Evolutionary conservation across 257 asterid species (phyloP).

Genomic region (Schizonepeta tenuifolia): DNA sequence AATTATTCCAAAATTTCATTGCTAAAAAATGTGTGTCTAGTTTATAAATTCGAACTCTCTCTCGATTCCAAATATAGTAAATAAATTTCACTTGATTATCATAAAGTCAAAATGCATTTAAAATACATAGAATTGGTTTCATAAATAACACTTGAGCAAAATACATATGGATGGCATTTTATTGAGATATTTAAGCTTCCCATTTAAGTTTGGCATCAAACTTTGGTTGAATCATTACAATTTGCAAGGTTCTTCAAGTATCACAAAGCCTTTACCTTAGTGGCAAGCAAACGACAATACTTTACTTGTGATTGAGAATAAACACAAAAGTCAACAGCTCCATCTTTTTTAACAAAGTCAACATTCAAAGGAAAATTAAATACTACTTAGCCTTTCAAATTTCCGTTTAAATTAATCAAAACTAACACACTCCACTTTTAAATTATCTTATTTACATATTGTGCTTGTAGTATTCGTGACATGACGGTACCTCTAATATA

Average conservation of each 20-base stretch:
- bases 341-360: conserved; percentile 37
- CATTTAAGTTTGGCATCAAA: conserved; percentile 46
- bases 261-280: conserved; percentile 35
- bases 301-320: conserved; percentile 39
- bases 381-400: background rate
- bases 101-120: too few relatives aligned
- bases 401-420: background rate
- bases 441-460: background rate
- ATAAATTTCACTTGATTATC: too few relatives aligned
- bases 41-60: too few relatives aligned
- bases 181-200: conserved; percentile 33
- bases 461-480: background rate
- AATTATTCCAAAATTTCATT: too few relatives aligned
- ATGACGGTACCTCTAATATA: background rate
- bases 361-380: conserved; percentile 29
- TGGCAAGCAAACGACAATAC: conserved; percentile 47
- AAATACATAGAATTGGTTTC: too few relatives aligned
- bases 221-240: conserved; percentile 23
- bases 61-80: too few relatives aligned
- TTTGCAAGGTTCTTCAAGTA: background rate
- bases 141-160: too few relatives aligned
- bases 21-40: too few relatives aligned
- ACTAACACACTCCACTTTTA: background rate
- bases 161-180: too few relatives aligned
- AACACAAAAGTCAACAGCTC: conserved; percentile 18